phyloP scores from a whole-genome alignment of 2,329 filamentous ascomycete genomes.

The Ilyonectria robusta region DNA sequence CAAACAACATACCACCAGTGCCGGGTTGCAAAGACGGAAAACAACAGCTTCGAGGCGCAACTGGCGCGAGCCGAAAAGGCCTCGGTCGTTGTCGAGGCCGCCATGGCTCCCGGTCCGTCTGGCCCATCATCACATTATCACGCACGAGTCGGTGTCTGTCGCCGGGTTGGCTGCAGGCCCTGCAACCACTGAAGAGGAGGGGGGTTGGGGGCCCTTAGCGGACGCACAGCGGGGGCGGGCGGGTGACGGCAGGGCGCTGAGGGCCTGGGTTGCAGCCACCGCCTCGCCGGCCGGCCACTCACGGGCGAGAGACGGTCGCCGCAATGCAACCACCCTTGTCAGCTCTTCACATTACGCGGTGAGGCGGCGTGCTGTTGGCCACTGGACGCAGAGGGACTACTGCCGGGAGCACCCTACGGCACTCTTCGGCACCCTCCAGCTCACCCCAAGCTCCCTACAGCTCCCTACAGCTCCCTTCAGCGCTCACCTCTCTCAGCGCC shows the following conservation, averaged over 20 bases:
- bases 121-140: background rate
- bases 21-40: background rate
- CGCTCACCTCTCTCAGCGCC: background rate
- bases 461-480: background rate
- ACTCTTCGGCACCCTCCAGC: background rate
- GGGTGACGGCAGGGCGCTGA: background rate
- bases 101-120: background rate
- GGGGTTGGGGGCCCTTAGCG: background rate
- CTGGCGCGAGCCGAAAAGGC: background rate
- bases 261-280: conserved; percentile 1
- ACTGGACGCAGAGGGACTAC: background rate
- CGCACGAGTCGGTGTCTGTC: background rate
- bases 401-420: background rate
- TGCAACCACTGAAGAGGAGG: too few species aligned
- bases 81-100: background rate
- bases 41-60: background rate
- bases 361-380: background rate
- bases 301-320: background rate
- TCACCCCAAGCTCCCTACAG: background rate
- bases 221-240: background rate
- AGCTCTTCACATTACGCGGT: conserved; percentile 1
- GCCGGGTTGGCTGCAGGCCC: too few species aligned
- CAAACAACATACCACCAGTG: conserved; percentile 20
- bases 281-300: background rate
- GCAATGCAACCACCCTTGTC: conserved; percentile 1